Evolutionary conservation across 2,329 filamentous ascomycete species (phyloP), one percentile per base, ranked within the genome.

Genomic region (Ceratocystiopsis brevicomis): DNA sequence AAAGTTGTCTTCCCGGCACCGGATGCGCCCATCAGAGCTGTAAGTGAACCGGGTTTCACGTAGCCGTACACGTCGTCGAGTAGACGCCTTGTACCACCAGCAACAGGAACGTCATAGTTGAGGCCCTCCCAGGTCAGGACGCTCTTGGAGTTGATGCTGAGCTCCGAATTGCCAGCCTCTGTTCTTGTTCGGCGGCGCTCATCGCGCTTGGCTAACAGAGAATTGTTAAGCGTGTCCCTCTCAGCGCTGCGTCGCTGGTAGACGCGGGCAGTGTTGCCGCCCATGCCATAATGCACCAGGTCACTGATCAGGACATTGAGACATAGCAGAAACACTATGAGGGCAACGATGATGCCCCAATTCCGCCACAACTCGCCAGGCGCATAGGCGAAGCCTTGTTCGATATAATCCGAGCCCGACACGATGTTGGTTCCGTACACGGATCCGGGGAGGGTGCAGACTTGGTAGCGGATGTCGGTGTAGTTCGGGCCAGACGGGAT

Each of bases 1-100:
- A 92, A 64, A 0, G 85, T 92, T 0, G 84, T 90, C 62, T 93
- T 93, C 40, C 85, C 85, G 5, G 84, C 85, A n/a, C 81, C 81
- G 6, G 80, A 85, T 8, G 78, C 77, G 36, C 83, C 83, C 80
- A 90, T 86, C 2, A 90, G 64, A 3, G 82, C 62, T 3, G 81
- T 87, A 11, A 88, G 66, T 52, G 79, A 73, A 34, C 83, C 82
- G 2, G 82, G 82, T 48, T 78, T 76, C 41, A 86, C 81, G 51
- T 78, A 88, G 2, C 78, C 86, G 44, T 62, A 70, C 1, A 75
- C 61, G 37, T 65, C 61, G 54, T 67, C 66, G 2, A 78, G 65
- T 6, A 78, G 65, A 5, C 68, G 66, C 11, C 70, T 64, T 5
- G 64, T 69, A 3, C 71, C 73, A 5, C 66, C 68, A 0, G 71